A percentile compares a stretch with the other conserved stretches of the same genome.
Evolutionary conservation across 345 rosid species (phyloP).

Genomic region (Sonneratia caseolaris): DNA sequence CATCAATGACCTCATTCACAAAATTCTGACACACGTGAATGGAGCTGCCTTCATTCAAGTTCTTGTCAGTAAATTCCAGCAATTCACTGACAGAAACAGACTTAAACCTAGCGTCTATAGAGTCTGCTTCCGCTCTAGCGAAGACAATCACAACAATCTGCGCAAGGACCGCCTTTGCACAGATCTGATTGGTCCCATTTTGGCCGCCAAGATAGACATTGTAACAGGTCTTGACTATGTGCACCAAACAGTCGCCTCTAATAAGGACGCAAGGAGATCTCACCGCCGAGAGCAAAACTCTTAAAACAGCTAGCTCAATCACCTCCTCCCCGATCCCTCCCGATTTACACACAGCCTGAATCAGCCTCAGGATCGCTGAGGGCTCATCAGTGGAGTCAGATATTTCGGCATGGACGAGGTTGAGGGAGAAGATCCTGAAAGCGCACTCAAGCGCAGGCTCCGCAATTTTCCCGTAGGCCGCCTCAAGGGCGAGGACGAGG

Average conservation of each 20-base stretch:
- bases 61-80: slow-evolving; percentile 76
- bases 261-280: slow-evolving; percentile 63
- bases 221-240: slow-evolving; percentile 74
- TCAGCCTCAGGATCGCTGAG: slow-evolving; percentile 7
- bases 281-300: slow-evolving; percentile 67
- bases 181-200: slow-evolving; percentile 87
- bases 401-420: slow-evolving; percentile 57
- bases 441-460: slow-evolving; percentile 84
- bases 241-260: slow-evolving; percentile 73
- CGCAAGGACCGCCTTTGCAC: slow-evolving; percentile 83
- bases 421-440: slow-evolving; percentile 62
- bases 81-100: slow-evolving; percentile 57
- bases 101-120: slow-evolving; percentile 38
- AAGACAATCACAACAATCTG: slow-evolving; percentile 74
- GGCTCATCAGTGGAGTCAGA: slow-evolving; percentile 20
- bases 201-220: slow-evolving; percentile 78
- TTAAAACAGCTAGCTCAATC: slow-evolving; percentile 61
- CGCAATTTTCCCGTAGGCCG: slow-evolving; percentile 56
- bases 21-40: slow-evolving; percentile 68
- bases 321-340: slow-evolving; percentile 66
- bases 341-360: slow-evolving; percentile 40
- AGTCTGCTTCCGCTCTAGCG: slow-evolving; percentile 63
- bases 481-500: slow-evolving; percentile 56
- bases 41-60: slow-evolving; percentile 81
- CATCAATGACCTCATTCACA: slow-evolving; percentile 52